Percentiles rank a stretch among this genome's conserved stretches.
Conservation (phyloP, 495 filamentous ascomycete genomes). For the Talaromyces thailandensis region DNA sequence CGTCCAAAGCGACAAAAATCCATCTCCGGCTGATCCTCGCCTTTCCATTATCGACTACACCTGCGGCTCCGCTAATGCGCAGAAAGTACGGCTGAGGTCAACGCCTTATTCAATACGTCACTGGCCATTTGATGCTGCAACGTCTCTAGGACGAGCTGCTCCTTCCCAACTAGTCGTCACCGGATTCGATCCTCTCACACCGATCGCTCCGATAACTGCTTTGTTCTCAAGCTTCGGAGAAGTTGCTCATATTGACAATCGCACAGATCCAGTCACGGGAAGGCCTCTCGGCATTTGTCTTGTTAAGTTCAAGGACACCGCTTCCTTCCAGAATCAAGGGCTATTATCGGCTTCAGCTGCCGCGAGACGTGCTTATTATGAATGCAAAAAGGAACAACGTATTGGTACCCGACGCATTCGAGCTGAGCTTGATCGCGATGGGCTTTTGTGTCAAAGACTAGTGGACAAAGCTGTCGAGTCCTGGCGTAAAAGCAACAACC, state of each 20-base stretch:
- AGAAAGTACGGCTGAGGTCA: slow-evolving; percentile 62
- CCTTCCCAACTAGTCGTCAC: slow-evolving; percentile 82
- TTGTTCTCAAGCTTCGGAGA: slow-evolving; percentile 84
- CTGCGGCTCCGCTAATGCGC: slow-evolving; percentile 49
- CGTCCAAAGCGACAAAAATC: slow-evolving; percentile 52
- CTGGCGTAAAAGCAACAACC: slow-evolving; percentile 43
- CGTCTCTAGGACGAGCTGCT: slow-evolving; percentile 81
- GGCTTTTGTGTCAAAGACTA: slow-evolving; percentile 64
- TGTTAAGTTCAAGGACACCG: slow-evolving; percentile 75
- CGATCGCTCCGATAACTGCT: slow-evolving; percentile 67
- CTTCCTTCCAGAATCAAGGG: slow-evolving; percentile 38
- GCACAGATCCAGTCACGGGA: slow-evolving; percentile 85
- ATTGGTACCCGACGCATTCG: slow-evolving; percentile 67
- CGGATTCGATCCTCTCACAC: slow-evolving; percentile 85
- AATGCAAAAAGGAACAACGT: slow-evolving; percentile 54
- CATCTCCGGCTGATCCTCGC: slow-evolving; percentile 68
- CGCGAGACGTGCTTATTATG: slow-evolving; percentile 59
- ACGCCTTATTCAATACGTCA: slow-evolving; percentile 70
- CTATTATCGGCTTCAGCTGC: slow-evolving; percentile 60
- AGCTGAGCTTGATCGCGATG: slow-evolving; percentile 84
- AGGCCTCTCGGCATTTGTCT: slow-evolving; percentile 88
- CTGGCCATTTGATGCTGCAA: slow-evolving; percentile 67
- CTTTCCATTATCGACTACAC: slow-evolving; percentile 54
- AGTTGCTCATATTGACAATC: slow-evolving; percentile 78
- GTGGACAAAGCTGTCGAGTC: slow-evolving; percentile 62